These are phyloP conservation scores for Vaccinium corymbosum DNA, from an alignment of 148 eudicot genomes.

Conservation along the genomic window DNA sequence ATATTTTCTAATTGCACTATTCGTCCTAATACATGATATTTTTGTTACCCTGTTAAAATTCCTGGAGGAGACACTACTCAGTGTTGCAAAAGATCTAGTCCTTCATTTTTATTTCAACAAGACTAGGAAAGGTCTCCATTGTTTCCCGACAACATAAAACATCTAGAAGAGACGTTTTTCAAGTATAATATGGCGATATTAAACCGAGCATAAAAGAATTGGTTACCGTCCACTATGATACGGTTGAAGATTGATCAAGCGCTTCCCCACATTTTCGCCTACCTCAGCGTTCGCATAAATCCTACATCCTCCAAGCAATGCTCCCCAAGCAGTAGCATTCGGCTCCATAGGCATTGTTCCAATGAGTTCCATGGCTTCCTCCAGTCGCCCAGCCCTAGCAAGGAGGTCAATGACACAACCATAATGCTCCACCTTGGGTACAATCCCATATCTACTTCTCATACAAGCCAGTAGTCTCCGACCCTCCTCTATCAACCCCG, in stretches of 20 bases:
- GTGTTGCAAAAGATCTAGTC: not conserved
- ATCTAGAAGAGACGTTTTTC: not conserved
- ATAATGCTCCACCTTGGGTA: slow-evolving; percentile 31
- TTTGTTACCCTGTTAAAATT: too few species aligned
- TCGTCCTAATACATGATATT: too few species aligned
- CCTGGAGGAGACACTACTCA: not conserved
- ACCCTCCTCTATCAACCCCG: slow-evolving; percentile 31
- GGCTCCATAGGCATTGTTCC: slow-evolving; percentile 34
- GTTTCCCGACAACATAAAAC: not conserved
- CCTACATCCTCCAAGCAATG: slow-evolving; percentile 33
- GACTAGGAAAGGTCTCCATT: not conserved
- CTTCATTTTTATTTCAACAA: not conserved
- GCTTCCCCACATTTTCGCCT: slow-evolving; percentile 25
- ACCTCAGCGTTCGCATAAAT: slow-evolving; percentile 22
- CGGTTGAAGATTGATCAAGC: slow-evolving; percentile 28
- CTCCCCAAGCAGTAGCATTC: slow-evolving; percentile 31
- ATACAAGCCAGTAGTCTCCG: slow-evolving; percentile 23
- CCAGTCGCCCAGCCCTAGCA: slow-evolving; percentile 30
- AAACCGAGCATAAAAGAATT: not conserved
- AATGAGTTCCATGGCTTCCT: slow-evolving; percentile 29
- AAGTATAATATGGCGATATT: not conserved
- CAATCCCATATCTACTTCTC: slow-evolving; percentile 23
- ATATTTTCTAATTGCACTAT: too few species aligned
- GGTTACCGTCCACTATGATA: slow-evolving; percentile 33
- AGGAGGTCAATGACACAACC: slow-evolving; percentile 33